Percentiles rank a stretch among this genome's conserved stretches.
Evolutionary conservation across 129 eudicot species (phyloP).

Genomic region (Centrapalus pauciflorus): DNA sequence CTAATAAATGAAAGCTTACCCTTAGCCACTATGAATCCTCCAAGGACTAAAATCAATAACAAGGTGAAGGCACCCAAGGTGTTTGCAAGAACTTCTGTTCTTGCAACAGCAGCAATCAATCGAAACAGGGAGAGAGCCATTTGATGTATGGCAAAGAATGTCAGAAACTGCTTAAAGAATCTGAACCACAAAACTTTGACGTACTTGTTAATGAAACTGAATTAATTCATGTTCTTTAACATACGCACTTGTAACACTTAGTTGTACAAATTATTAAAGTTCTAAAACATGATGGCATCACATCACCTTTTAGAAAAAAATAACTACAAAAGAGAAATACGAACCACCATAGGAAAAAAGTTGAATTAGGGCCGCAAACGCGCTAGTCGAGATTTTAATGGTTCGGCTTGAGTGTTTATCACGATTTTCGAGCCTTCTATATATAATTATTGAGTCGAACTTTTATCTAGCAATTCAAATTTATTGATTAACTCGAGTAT

Average conservation of each 20-base stretch:
- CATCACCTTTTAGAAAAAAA: background rate
- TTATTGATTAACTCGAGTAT: too few relatives aligned
- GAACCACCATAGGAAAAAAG: background rate
- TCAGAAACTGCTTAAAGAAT: conserved; percentile 58
- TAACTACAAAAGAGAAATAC: background rate
- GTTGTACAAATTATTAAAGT: too few relatives aligned
- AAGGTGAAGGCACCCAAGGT: conserved; percentile 51
- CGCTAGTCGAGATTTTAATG: too few relatives aligned
- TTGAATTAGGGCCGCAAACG: too few relatives aligned
- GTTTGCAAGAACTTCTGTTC: conserved; percentile 57
- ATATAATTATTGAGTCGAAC: too few relatives aligned
- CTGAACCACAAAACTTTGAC: conserved; percentile 12
- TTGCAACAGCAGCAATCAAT: conserved; percentile 55
- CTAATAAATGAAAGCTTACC: conserved; percentile 26
- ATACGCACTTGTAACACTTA: too few relatives aligned
- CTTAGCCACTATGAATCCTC: conserved; percentile 72
- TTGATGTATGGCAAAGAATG: conserved; percentile 59
- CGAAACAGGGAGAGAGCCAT: conserved; percentile 79
- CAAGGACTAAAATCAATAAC: conserved; percentile 59
- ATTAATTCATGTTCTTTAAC: too few relatives aligned
- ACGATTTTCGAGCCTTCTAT: too few relatives aligned
- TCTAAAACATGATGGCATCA: background rate
- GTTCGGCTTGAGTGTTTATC: too few relatives aligned
- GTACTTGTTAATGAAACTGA: background rate
- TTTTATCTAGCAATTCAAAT: too few relatives aligned